Conservation (phyloP, 1,284 basidiomycete species). For the Tilletia walkeri region DNA sequence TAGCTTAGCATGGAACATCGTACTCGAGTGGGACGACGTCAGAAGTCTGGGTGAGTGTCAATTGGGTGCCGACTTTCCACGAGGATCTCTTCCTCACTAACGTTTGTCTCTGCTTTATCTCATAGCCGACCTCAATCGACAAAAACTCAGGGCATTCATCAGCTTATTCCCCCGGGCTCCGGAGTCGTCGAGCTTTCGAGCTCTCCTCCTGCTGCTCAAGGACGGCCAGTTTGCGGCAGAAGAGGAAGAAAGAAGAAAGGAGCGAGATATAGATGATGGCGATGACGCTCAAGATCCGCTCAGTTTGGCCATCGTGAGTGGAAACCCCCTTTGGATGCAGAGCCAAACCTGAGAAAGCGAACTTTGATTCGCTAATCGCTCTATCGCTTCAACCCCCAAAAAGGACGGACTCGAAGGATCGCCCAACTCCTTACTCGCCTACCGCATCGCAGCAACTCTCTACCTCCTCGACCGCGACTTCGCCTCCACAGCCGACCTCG, state of each 20-base stretch:
- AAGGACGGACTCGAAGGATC: constrained; percentile 66
- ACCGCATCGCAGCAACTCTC: constrained; percentile 70
- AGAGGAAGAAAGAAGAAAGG: constrained; percentile 31
- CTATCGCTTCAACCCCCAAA: not conserved
- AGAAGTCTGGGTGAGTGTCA: constrained; percentile 65
- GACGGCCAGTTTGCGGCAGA: constrained; percentile 41
- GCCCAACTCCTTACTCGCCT: constrained; percentile 69
- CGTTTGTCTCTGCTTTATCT: not conserved
- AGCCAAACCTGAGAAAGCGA: too few species aligned
- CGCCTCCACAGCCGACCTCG: constrained; percentile 48
- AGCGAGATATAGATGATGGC: constrained; percentile 28
- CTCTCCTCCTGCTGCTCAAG: constrained; percentile 36
- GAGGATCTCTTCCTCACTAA: not conserved
- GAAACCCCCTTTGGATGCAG: not conserved
- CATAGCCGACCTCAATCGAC: constrained; percentile 67
- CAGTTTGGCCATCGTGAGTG: constrained; percentile 33
- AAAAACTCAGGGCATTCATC: constrained; percentile 67
- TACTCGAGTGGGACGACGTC: constrained; percentile 73
- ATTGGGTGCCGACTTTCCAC: not conserved
- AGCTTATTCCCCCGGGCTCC: constrained; percentile 66
- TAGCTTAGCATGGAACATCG: constrained; percentile 74
- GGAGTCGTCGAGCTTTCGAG: constrained; percentile 30
- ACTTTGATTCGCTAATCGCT: too few species aligned
- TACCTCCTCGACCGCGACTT: constrained; percentile 76
- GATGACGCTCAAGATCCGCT: constrained; percentile 36